These are phyloP conservation scores for Mycogone perniciosa DNA, from an alignment of 2,329 filamentous ascomycete species.

Conservation along the genomic window DNA sequence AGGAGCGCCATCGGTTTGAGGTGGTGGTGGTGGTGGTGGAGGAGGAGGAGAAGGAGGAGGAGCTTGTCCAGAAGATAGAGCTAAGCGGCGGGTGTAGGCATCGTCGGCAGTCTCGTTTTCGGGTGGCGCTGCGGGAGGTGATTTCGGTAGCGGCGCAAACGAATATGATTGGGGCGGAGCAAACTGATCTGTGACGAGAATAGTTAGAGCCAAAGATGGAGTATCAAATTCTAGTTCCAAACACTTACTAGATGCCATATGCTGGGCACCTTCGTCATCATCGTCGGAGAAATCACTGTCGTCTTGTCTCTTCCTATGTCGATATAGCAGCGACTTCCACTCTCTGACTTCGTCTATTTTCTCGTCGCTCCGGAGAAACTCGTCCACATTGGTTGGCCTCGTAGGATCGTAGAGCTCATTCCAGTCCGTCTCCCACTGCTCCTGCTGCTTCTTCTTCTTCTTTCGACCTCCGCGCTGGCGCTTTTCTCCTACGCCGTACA, in stretches of 20 bases:
- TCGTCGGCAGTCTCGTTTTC: slow-evolving; percentile 63
- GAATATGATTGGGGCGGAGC: slow-evolving; percentile 52
- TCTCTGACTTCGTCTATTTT: slow-evolving; percentile 72
- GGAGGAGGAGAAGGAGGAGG: slow-evolving; percentile 28
- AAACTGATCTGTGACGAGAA: slow-evolving; percentile 44
- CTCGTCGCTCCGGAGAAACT: slow-evolving; percentile 80
- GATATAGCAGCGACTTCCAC: slow-evolving; percentile 78
- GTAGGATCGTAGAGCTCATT: slow-evolving; percentile 85
- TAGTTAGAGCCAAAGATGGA: neutral
- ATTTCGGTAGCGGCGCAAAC: slow-evolving; percentile 50
- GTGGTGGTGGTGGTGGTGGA: slow-evolving; percentile 24
- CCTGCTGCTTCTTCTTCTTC: slow-evolving; percentile 59
- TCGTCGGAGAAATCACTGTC: slow-evolving; percentile 36
- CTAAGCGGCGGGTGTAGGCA: slow-evolving; percentile 58
- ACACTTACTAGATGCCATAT: slow-evolving; percentile 28
- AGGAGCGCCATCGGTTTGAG: slow-evolving; percentile 22
- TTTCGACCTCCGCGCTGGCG: slow-evolving; percentile 71
- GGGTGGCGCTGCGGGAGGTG: slow-evolving; percentile 39
- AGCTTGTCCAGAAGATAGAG: slow-evolving; percentile 42
- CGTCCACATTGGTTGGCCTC: slow-evolving; percentile 74
- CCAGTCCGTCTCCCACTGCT: slow-evolving; percentile 66
- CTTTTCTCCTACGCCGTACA: slow-evolving; percentile 57
- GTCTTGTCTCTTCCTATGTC: slow-evolving; percentile 50
- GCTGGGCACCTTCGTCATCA: slow-evolving; percentile 27
- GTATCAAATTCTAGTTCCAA: neutral